phyloP scores from a whole-genome alignment of 2,329 filamentous ascomycete species.

The Penicillium sp. region DNA sequence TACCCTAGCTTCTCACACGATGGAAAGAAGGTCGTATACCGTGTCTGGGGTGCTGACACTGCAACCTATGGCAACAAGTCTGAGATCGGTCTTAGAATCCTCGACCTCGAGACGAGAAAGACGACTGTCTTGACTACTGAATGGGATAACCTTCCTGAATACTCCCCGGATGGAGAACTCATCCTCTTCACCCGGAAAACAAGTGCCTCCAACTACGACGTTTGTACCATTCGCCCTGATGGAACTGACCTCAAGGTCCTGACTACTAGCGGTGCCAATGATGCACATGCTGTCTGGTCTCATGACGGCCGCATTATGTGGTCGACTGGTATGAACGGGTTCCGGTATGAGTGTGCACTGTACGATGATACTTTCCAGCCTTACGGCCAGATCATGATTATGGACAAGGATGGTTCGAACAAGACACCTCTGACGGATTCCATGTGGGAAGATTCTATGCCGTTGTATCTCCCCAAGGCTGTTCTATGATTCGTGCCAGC shows the following conservation, averaged over 20 bases:
- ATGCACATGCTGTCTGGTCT: constrained; percentile 48
- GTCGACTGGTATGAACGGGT: constrained; percentile 46
- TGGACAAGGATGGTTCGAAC: constrained; percentile 43
- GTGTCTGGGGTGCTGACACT: constrained; percentile 7
- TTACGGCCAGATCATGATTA: constrained; percentile 46
- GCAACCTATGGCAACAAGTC: neutral
- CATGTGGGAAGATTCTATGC: constrained; percentile 36
- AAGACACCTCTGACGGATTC: constrained; percentile 27
- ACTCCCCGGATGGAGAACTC: constrained; percentile 12
- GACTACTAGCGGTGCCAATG: constrained; percentile 26
- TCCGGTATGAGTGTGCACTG: constrained; percentile 41
- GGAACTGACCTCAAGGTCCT: constrained; percentile 33
- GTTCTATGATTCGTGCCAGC: neutral
- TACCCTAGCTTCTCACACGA: constrained; percentile 19
- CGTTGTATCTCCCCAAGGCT: constrained; percentile 20
- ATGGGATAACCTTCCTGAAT: constrained; percentile 17
- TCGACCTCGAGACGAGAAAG: constrained; percentile 12
- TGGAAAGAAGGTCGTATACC: constrained; percentile 16
- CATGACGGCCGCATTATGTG: constrained; percentile 44
- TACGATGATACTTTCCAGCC: constrained; percentile 49
- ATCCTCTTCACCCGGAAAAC: constrained; percentile 20
- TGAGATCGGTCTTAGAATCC: constrained; percentile 12
- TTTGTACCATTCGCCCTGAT: constrained; percentile 44
- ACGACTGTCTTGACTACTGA: constrained; percentile 7
- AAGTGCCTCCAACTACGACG: constrained; percentile 7